phyloP scores from a whole-genome alignment of 495 filamentous ascomycete species.

The Neurospora hispaniola region DNA sequence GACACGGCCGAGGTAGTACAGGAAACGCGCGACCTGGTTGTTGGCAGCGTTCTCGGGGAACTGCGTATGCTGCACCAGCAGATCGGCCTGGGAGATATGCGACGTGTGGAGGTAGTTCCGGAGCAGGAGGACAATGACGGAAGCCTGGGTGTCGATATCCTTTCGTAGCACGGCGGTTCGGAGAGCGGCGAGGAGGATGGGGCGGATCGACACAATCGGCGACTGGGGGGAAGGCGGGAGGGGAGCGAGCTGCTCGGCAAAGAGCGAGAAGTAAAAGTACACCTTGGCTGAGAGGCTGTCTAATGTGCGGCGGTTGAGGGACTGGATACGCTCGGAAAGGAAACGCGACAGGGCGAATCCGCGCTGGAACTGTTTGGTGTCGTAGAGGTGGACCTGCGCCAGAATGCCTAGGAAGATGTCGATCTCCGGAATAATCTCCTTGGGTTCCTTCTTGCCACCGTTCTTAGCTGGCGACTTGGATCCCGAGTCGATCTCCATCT shows the following conservation, averaged over 20 bases:
- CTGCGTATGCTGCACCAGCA: conserved; percentile 86
- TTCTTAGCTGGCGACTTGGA: conserved; percentile 37
- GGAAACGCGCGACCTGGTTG: conserved; percentile 92
- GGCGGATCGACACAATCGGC: conserved; percentile 73
- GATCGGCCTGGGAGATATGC: conserved; percentile 92
- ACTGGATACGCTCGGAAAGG: conserved; percentile 73
- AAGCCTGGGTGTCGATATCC: conserved; percentile 91
- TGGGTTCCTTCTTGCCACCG: conserved; percentile 45
- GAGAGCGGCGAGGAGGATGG: conserved; percentile 75
- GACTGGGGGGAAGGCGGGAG: conserved; percentile 80
- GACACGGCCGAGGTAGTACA: conserved; percentile 93
- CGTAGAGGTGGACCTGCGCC: conserved; percentile 79
- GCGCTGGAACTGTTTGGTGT: conserved; percentile 63
- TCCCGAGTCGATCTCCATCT: conserved; percentile 66
- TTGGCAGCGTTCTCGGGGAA: conserved; percentile 90
- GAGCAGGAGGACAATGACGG: conserved; percentile 85
- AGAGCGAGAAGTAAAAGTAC: conserved; percentile 95
- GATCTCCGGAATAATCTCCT: conserved; percentile 78
- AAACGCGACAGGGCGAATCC: conserved; percentile 75
- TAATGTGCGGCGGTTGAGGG: conserved; percentile 83
- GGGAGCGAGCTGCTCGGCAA: conserved; percentile 79
- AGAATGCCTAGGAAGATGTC: conserved; percentile 88
- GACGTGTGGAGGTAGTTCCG: conserved; percentile 95
- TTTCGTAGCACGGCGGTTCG: conserved; percentile 90
- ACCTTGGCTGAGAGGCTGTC: conserved; percentile 89